Percentiles rank a stretch among this genome's conserved stretches.
Conservation (phyloP, 2,329 filamentous ascomycete species). For the Coniochaeta ligniaria region DNA sequence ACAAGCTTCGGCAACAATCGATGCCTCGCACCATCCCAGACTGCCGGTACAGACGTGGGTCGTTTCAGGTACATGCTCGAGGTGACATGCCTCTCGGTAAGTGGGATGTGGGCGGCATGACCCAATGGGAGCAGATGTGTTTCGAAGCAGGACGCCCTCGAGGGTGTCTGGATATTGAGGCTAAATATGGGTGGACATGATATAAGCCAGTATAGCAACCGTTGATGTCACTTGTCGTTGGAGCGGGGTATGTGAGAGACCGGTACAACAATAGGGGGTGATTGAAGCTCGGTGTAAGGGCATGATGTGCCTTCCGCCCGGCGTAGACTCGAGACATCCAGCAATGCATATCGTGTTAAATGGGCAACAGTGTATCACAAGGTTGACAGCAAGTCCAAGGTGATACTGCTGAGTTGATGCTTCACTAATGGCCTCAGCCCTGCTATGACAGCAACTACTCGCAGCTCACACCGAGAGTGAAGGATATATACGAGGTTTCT, state of each 20-base stretch:
- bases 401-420: neutral
- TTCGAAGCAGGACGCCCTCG: neutral
- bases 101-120: neutral
- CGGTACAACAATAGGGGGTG: neutral
- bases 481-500: neutral
- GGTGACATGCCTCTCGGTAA: neutral
- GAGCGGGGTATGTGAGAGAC: neutral
- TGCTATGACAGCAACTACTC: neutral
- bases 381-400: neutral
- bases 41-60: neutral
- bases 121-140: neutral
- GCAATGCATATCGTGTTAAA: neutral
- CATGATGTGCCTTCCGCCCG: neutral
- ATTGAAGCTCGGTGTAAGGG: neutral
- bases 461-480: neutral
- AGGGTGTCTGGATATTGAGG: neutral
- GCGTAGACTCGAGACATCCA: neutral
- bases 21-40: neutral
- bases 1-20: neutral
- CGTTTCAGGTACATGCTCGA: neutral
- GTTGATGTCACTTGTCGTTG: neutral
- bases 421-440: neutral
- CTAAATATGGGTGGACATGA: neutral
- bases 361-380: neutral
- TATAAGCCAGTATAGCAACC: neutral